These are phyloP conservation scores for Termitomyces bulborhizus DNA, from an alignment of 768 basidiomycete genomes.

Conservation along the genomic window DNA sequence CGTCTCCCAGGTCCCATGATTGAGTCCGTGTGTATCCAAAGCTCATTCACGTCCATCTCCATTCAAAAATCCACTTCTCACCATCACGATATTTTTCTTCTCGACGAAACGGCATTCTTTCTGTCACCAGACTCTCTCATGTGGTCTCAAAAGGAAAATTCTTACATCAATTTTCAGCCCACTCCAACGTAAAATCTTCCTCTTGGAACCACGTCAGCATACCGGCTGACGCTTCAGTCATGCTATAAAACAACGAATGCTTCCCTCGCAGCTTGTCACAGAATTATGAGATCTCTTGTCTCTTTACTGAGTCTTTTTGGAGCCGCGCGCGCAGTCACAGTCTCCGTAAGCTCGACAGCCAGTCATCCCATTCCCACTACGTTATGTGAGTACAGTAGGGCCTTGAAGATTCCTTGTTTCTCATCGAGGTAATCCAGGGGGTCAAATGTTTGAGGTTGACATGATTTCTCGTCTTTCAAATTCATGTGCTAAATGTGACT, in stretches of 20 bases:
- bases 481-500: not conserved
- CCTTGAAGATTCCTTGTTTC: not conserved
- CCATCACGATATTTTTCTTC: not conserved
- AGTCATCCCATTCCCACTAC: constrained; percentile 26
- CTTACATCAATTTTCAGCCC: not conserved
- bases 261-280: not conserved
- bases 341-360: constrained; percentile 22
- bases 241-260: not conserved
- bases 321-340: constrained; percentile 16
- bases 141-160: not conserved
- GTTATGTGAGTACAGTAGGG: constrained; percentile 17
- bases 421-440: constrained; percentile 14
- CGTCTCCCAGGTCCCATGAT: constrained; percentile 1
- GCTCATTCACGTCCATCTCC: not conserved
- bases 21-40: not conserved
- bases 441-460: constrained; percentile 25
- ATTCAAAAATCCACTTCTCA: not conserved
- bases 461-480: not conserved
- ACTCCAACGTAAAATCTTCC: not conserved
- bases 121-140: constrained; percentile 1
- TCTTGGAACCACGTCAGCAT: not conserved
- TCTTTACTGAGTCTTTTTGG: constrained; percentile 7
- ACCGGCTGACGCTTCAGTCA: not conserved
- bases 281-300: constrained; percentile 4
- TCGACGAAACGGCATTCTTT: not conserved